Evolutionary conservation across 2,329 filamentous ascomycete genomes (phyloP), one percentile per base, ranked within the genome.

Genomic region (Colletotrichum costaricense): DNA sequence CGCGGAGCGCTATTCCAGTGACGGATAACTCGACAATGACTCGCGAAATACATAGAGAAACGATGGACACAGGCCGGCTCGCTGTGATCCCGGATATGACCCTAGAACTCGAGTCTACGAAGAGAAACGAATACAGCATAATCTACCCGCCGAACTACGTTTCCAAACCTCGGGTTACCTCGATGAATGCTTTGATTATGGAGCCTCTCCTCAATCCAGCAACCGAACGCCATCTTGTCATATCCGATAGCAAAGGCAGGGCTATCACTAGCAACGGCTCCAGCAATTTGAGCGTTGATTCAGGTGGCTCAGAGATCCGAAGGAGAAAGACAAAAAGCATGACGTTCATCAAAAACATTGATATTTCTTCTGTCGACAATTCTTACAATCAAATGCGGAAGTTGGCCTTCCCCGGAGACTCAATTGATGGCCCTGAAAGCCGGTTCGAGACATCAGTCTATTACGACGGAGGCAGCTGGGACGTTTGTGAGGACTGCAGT

Each of bases 321-420:
- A 49, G 46, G 22, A 49, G 46, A 16, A 63, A 63, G 42, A 30
- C 60, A 42, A 63, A 63, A 52, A 63, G n/a, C 46, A 28, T 63
- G 30, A 35, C 46, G n/a, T 63, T 63, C 28, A 28, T 54, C 7
- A 63, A n/a, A 24, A 28, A 63, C 12, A 28, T 63, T 19, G 46
- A 63, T 28, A 35, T 54, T 24, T 28, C 30, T 16, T 26, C 28
- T 33, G n/a, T 28, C 28, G 46, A 30, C 4, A 16, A 49, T 35
- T 54, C 46, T 24, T 19, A 54, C 60, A 22, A 22, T 49, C 42
- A 49, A 8, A 22, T n/a, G 8, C 42, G 19, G 42, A 49, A 22
- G 16, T 49, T 49, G 42, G 42, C 16, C 7, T n/a, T n/a, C 19
- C 42, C 42, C 5, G 19, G 19, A 11, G 19, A 49, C 19, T 19